Conservation (phyloP, 371 early-diverging fungal species). For the Lichtheimia corymbifera region DNA sequence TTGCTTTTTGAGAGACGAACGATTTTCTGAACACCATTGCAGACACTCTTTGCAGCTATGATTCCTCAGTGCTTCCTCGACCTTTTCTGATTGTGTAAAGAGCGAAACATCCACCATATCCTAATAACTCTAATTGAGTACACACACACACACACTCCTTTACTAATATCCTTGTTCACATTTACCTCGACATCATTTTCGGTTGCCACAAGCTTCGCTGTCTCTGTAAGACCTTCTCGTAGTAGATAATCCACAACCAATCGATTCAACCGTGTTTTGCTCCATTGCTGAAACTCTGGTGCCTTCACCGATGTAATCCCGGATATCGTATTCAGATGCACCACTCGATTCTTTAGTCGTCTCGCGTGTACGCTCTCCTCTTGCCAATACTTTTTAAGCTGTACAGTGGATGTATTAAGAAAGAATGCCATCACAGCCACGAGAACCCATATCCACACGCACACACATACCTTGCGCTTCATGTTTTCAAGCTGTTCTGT, state of each 20-base stretch:
- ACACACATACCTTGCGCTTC: conserved; percentile 67
- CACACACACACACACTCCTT: neutral
- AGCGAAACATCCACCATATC: conserved; percentile 88
- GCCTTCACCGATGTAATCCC: conserved; percentile 59
- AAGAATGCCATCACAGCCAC: neutral
- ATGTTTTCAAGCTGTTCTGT: conserved; percentile 66
- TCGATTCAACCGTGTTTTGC: conserved; percentile 78
- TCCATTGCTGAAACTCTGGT: conserved; percentile 80
- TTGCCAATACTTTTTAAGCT: conserved; percentile 74
- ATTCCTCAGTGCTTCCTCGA: conserved; percentile 75
- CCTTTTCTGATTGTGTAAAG: conserved; percentile 76
- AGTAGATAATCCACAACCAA: conserved; percentile 93
- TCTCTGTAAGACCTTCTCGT: conserved; percentile 75
- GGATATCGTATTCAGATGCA: conserved; percentile 74
- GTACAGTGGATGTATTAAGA: neutral
- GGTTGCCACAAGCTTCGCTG: conserved; percentile 73
- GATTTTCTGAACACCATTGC: conserved; percentile 93
- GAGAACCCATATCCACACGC: neutral
- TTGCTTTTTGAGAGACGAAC: conserved; percentile 76
- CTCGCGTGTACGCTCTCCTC: conserved; percentile 71
- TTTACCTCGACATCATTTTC: conserved; percentile 67
- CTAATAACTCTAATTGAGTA: conserved; percentile 35
- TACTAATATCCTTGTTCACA: neutral
- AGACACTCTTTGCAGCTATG: conserved; percentile 85
- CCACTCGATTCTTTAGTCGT: conserved; percentile 72